Evolutionary conservation across 805 yeast genomes (phyloP).

Genomic region (Nakazawaea populi): DNA sequence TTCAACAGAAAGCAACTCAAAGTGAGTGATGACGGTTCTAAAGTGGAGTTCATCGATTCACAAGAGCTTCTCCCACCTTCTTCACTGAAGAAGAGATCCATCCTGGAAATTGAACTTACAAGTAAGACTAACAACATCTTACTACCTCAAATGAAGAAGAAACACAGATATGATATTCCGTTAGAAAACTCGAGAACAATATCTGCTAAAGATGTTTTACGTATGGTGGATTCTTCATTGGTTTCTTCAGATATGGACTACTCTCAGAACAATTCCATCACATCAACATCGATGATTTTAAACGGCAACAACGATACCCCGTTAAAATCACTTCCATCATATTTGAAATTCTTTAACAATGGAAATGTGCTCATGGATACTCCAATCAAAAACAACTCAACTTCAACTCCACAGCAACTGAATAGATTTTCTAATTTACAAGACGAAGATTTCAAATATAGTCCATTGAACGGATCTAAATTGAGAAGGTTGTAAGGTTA

Average conservation of each 20-base stretch:
- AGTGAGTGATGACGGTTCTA: neutral
- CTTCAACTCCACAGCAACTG: slow-evolving; percentile 1
- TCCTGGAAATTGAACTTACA: neutral
- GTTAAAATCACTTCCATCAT: neutral
- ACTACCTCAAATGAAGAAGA: slow-evolving; percentile 10
- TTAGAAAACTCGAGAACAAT: slow-evolving; percentile 30
- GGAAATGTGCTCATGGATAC: slow-evolving; percentile 1
- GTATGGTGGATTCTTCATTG: slow-evolving; percentile 32
- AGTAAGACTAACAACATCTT: neutral
- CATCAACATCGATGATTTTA: neutral
- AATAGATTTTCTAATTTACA: neutral
- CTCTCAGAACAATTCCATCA: neutral
- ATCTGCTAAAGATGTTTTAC: slow-evolving; percentile 28
- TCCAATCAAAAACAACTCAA: neutral
- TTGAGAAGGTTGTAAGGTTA: neutral
- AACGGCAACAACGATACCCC: neutral
- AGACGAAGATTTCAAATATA: slow-evolving; percentile 1
- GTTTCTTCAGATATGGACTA: slow-evolving; percentile 28
- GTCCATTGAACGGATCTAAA: slow-evolving; percentile 1
- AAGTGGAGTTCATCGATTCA: neutral
- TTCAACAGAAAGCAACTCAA: neutral
- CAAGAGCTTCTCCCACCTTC: no score
- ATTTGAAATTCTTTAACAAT: neutral
- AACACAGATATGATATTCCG: slow-evolving; percentile 20
- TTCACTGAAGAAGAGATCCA: slow-evolving; percentile 2